phyloP scores from a whole-genome alignment of 2,329 filamentous ascomycete species.

The Aspergillus intermedius region DNA sequence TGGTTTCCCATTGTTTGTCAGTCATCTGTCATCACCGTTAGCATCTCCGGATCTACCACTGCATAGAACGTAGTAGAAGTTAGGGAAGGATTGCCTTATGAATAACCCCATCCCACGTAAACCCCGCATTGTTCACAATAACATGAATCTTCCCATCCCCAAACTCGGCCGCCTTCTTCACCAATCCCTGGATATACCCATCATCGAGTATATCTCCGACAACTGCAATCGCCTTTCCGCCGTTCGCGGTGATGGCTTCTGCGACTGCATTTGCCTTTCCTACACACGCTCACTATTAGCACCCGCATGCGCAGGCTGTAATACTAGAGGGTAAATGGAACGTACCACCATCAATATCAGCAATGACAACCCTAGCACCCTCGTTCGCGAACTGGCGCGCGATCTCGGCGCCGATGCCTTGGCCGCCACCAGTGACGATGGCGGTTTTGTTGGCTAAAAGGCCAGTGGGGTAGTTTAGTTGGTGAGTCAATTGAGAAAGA shows the following conservation, averaged over 20 bases:
- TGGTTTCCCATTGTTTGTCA: constrained; percentile 87
- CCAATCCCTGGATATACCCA: constrained; percentile 63
- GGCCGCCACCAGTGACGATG: constrained; percentile 79
- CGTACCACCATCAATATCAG: constrained; percentile 66
- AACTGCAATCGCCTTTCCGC: constrained; percentile 63
- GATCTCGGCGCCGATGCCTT: constrained; percentile 82
- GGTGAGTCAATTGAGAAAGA: constrained; percentile 64
- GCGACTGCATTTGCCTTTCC: constrained; percentile 65
- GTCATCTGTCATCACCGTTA: constrained; percentile 51
- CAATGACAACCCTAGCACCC: constrained; percentile 75
- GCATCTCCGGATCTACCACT: not conserved
- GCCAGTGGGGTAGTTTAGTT: constrained; percentile 76
- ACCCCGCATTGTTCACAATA: constrained; percentile 86
- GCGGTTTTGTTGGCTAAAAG: constrained; percentile 73
- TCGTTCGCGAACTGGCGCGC: constrained; percentile 80
- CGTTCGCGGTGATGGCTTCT: constrained; percentile 57
- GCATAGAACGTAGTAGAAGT: not conserved
- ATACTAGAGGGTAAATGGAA: not conserved
- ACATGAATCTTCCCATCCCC: constrained; percentile 83
- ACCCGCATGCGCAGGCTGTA: too few species aligned
- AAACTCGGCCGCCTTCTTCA: constrained; percentile 69
- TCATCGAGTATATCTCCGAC: constrained; percentile 69
- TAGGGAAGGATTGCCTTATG: constrained; percentile 55
- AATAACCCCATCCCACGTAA: constrained; percentile 88
- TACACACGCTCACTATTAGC: not conserved